Evolutionary conservation across 148 eudicot species (phyloP).

Genomic region (Chenopodium berlandieri): DNA sequence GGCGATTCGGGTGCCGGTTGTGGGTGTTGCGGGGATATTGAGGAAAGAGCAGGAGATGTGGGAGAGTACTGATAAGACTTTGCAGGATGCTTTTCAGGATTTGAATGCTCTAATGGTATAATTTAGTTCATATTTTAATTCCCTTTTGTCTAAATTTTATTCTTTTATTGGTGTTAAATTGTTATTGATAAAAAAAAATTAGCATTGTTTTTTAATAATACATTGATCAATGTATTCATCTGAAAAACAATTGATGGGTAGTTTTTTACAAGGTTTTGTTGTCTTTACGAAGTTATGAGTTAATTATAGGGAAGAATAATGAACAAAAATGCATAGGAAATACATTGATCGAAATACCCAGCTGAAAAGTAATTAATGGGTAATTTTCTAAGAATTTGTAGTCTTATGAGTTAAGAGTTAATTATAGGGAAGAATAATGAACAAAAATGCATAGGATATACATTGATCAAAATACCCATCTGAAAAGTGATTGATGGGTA

Average conservation of each 20-base stretch:
- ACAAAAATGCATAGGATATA: neutral
- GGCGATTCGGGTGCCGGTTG: conserved; percentile 70
- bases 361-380: no score
- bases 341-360: no score
- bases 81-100: conserved; percentile 98
- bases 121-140: neutral
- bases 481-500: no score
- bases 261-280: neutral
- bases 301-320: neutral
- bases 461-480: no score
- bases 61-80: conserved; percentile 96
- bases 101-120: conserved; percentile 91
- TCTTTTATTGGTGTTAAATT: neutral
- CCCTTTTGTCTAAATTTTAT: neutral
- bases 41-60: conserved; percentile 99
- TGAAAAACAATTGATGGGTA: neutral
- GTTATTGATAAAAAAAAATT: neutral
- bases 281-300: neutral
- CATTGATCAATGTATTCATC: neutral
- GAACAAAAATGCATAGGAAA: neutral
- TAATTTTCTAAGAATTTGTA: neutral
- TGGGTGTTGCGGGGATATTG: conserved; percentile 85
- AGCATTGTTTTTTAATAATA: neutral
- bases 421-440: neutral
- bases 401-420: neutral